phyloP scores from a whole-genome alignment of 148 eudicot genomes.

The Chenopodium berlandieri region DNA sequence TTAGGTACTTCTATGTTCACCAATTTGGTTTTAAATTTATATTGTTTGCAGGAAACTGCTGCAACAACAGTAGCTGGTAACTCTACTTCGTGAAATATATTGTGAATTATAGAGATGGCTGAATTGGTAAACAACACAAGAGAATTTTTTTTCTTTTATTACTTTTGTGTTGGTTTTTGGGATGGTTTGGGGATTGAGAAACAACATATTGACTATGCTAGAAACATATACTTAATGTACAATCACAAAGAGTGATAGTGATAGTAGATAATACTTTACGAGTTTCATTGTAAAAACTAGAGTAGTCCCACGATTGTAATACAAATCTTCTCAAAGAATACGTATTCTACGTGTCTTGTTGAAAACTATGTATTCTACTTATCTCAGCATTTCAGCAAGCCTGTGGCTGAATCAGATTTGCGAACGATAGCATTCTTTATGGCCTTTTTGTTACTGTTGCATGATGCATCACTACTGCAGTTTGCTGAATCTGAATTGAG shows the following conservation, averaged over 20 bases:
- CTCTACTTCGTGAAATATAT: background rate
- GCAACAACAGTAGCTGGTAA: conserved; percentile 34
- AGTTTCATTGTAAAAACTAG: background rate
- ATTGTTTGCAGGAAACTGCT: conserved; percentile 31
- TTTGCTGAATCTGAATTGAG: no score
- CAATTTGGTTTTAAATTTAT: background rate
- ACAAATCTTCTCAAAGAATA: background rate
- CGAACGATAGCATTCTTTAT: background rate
- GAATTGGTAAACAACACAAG: conserved; percentile 16
- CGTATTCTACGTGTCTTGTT: background rate
- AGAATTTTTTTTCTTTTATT: conserved; percentile 7
- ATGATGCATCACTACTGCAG: no score
- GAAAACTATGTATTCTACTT: background rate
- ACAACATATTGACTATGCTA: background rate
- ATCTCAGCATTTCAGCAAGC: background rate
- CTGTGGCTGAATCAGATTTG: background rate
- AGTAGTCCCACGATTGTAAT: background rate
- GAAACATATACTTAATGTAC: conserved; percentile 19
- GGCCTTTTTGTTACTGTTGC: no score
- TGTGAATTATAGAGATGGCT: conserved; percentile 24
- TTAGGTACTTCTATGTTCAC: background rate
- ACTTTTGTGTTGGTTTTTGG: background rate
- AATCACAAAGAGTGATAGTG: background rate
- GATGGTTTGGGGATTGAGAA: conserved; percentile 8
- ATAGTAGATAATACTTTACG: background rate